Base-by-base conservation (phyloP, 495 filamentous ascomycete species). In the Podospora didyma region DNA sequence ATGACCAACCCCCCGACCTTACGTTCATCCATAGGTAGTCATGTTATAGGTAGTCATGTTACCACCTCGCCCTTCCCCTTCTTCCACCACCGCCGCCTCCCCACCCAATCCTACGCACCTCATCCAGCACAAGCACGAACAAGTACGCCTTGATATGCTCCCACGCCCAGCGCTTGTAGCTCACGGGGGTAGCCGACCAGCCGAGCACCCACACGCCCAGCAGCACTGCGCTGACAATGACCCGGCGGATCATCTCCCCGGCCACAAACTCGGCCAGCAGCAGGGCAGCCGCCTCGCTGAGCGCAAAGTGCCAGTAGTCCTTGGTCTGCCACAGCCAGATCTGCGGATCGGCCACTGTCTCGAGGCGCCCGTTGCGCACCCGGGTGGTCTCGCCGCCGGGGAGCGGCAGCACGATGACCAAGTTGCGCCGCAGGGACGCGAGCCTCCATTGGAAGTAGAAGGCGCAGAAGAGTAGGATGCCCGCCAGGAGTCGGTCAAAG, bases 401-500 rank as follows among this genome's bases (percentile, higher is more conserved):
- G 16, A 26, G 21, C 3, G 61, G 61, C 4, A 59, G 17, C 22
- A n/a, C 21, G 24, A 61, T 34, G 2, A 57, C 44, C n/a, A 56
- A 21, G 14, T 45, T 22, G 2, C 50, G n/a, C 14, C 44, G 46
- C 12, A 63, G 53, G 9, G 53, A 60, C 16, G 61, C 61, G 53
- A 63, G 53, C 21, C 46, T 41, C 52, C 53, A 59, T 28, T 63
- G 61, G 52, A 63, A 63, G 49, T 60, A 63, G 44, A 55, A 59
- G 34, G 57, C 52, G 37, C 48, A 46, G 49, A 63, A 57, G 4
- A 63, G 53, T 1, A 60, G n/a, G 17, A 63, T 28, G 2, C 61
- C 57, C 24, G 57, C 51, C 23, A 60, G 28, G 3, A 63, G 31
- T 2, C 53, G 44, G 57, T 63, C 61, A 23, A 60, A 46, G 12